Percentiles rank a stretch among this genome's conserved stretches.
Evolutionary conservation across 495 filamentous ascomycete species (phyloP).

Genomic region (Stereocaulon alpinum): DNA sequence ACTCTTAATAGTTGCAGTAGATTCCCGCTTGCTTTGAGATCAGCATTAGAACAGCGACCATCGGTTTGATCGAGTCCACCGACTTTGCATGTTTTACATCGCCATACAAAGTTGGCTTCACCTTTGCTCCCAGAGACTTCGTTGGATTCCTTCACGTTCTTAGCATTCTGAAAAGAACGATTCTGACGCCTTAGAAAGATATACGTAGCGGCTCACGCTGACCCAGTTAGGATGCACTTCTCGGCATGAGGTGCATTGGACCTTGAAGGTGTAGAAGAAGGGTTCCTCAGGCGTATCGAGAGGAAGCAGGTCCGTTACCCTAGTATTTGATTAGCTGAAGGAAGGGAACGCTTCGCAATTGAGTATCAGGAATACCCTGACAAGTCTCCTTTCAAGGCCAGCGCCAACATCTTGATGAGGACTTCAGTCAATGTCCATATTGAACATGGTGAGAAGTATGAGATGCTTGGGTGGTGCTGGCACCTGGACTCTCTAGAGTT

Average conservation of each 20-base stretch:
- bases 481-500: neutral
- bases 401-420: constrained; percentile 15
- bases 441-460: neutral
- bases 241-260: constrained; percentile 90
- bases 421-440: neutral
- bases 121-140: constrained; percentile 85
- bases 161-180: neutral
- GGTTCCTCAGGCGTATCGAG: constrained; percentile 67
- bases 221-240: constrained; percentile 86
- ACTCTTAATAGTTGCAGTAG: constrained; percentile 59
- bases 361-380: constrained; percentile 13
- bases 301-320: constrained; percentile 81
- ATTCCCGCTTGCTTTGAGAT: constrained; percentile 40
- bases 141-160: constrained; percentile 54
- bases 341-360: neutral
- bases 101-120: constrained; percentile 97
- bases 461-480: neutral
- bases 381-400: constrained; percentile 22
- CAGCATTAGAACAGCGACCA: neutral
- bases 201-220: constrained; percentile 78
- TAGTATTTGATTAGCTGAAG: constrained; percentile 29
- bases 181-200: constrained; percentile 23
- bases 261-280: constrained; percentile 93
- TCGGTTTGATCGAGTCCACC: neutral
- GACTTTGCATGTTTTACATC: constrained; percentile 85